Base-by-base conservation (phyloP, 345 rosid genomes). In the Durio zibethinus region DNA sequence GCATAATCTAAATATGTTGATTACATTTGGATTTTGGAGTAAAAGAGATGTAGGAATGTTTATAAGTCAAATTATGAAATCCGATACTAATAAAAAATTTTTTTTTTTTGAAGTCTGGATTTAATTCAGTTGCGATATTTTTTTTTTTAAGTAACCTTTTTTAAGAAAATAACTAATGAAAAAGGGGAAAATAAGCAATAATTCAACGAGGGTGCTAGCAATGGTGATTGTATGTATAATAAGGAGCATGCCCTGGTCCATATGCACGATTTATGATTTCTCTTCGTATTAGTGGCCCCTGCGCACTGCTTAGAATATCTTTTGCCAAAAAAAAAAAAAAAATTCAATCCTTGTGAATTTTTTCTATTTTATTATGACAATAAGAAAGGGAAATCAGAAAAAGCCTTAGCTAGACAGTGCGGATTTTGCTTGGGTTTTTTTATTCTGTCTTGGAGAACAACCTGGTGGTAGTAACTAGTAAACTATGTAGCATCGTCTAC, bases 221-320 rank as follows among this genome's bases (percentile, higher is more conserved):
- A 25, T 43, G 74, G 66, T 18, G 4, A 57, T 40, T 77, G 74
- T 47, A 53, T 57, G 70, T 40, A 31, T 15, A 53, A 45, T 43
- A 8, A 69, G 29, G 29, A 77, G 29, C 66, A 27, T 3, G 11
- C n/a, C 43, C 5, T 72, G 76, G 76, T 72, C 76, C 76, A 35
- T 36, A 27, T 71, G 74, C 43, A 53, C 6, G 35, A 11, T 63
- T 4, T 36, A 76, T 67, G 45, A 66, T 76, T 14, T 76, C 38
- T 14, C 38, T 53, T 45, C 8, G 74, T 54, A 50, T 20, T 18
- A 23, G 76, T 29, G 31, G 15, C 64, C 80, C 80, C 29, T 10
- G 16, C 62, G 31, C 62, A 57, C 62, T 54, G 50, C 70, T 8
- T 7, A 42, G 21, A 50, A 62, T 72, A 50, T 61, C 54, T 61